A percentile compares a stretch with the other conserved stretches of the same genome.
Conservation (phyloP, 208 protist species). For the Angomonas ambiguus region DNA sequence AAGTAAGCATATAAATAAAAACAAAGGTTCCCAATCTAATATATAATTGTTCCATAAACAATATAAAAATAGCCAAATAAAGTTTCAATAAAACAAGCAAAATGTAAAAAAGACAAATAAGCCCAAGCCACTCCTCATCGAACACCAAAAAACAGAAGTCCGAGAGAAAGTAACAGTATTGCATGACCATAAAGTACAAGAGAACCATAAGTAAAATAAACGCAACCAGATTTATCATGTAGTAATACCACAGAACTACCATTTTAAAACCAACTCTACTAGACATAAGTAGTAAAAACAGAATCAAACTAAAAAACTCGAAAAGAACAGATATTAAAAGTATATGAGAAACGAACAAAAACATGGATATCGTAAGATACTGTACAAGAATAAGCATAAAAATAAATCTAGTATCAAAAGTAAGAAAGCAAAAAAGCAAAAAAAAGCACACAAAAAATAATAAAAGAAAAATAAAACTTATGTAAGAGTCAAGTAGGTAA, state of each 20-base stretch:
- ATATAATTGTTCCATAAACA: conserved; percentile 86
- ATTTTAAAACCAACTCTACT: conserved; percentile 89
- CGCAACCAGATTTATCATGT: conserved; percentile 85
- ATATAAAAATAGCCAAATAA: conserved; percentile 68
- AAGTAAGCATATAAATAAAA: conserved; percentile 88
- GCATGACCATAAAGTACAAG: conserved; percentile 77
- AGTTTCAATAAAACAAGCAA: conserved; percentile 75
- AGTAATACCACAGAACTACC: conserved; percentile 83
- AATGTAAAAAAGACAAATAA: conserved; percentile 77
- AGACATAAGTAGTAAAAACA: conserved; percentile 79
- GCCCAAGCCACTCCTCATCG: conserved; percentile 81
- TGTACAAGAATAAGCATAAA: conserved; percentile 84
- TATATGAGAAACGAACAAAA: conserved; percentile 79
- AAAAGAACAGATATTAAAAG: conserved; percentile 80
- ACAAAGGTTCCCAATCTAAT: conserved; percentile 76
- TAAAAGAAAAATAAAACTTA: conserved; percentile 81
- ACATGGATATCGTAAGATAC: conserved; percentile 79
- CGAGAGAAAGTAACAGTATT: conserved; percentile 82
- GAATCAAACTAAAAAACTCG: conserved; percentile 80
- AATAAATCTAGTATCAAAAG: conserved; percentile 82
- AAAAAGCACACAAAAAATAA: conserved; percentile 79
- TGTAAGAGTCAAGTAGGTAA: conserved; percentile 70
- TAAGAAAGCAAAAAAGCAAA: conserved; percentile 75
- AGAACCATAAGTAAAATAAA: conserved; percentile 80
- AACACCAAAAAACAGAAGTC: conserved; percentile 88